Base-by-base conservation (phyloP, 2,329 filamentous ascomycete genomes). In the Trichoderma polysporum region DNA sequence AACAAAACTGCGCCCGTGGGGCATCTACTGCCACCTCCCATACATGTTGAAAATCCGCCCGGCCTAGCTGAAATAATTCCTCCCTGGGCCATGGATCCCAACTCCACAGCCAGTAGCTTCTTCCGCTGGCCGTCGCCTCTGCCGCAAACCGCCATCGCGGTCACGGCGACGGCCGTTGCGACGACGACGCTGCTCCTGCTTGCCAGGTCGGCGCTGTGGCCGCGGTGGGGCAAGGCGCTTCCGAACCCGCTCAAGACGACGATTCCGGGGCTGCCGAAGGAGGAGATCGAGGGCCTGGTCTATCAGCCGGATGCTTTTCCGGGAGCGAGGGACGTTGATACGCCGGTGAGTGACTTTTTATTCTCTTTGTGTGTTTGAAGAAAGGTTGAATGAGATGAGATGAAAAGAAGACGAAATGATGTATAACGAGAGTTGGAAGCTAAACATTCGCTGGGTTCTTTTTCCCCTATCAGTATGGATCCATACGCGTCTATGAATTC, bases 401-500 rank as follows among this genome's bases (percentile, higher is more conserved):
- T 15, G 33, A 45, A 10, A n/a, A 50, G 58, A 19, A 19, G 25
- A 4, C 6, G 22, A 17, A 29, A 19, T 12, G 45, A 33, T 47
- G 12, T 58, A 2, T 25, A 33, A 15, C 19, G 10, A 27, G 47
- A 15, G 17, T 57, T 22, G 62, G 9, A 66, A 53, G 56, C 65
- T 70, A 37, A 71, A 45, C 29, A 13, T n/a, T n/a, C n/a, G n/a
- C n/a, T n/a, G n/a, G n/a, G n/a, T n/a, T n/a, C n/a, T n/a, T 19
- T 4, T 9, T 50, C 22, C 47, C 54, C 22, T 49, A 2, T 6
- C 12, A 86, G 74, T 94, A 92, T 75, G 92, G 93, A 58, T 88
- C 83, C 37, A 88, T 93, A 64, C 83, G 91, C 41, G 90, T 92
- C 25, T 95, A 95, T 75, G 93, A 96, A 80, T 96, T 90, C 79